phyloP scores from a whole-genome alignment of 2,329 filamentous ascomycete species.

The Alternaria sp. region DNA sequence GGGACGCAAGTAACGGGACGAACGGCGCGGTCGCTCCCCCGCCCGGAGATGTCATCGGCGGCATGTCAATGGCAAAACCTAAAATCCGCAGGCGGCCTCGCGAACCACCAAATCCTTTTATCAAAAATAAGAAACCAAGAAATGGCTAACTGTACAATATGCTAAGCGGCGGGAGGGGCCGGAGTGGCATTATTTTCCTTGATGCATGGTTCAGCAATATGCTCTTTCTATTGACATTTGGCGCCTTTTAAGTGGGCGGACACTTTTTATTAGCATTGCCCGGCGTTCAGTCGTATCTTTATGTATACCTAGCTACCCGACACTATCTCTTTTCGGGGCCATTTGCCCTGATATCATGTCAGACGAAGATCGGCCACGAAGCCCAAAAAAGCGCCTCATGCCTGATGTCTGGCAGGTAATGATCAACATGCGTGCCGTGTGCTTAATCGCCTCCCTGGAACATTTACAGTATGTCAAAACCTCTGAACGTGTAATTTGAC shows the following conservation, averaged over 20 bases:
- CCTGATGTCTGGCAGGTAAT: slow-evolving; percentile 26
- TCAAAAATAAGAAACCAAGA: slow-evolving; percentile 41
- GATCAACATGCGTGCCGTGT: slow-evolving; percentile 25
- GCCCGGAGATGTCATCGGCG: slow-evolving; percentile 30
- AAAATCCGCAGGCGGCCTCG: slow-evolving; percentile 45
- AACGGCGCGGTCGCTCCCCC: slow-evolving; percentile 11
- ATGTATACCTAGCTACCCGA: slow-evolving; percentile 14
- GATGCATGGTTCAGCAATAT: slow-evolving; percentile 17
- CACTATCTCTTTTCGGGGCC: slow-evolving; percentile 17
- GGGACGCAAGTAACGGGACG: slow-evolving; percentile 21
- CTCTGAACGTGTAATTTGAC: background rate
- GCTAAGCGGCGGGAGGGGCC: background rate
- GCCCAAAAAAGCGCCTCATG: slow-evolving; percentile 22
- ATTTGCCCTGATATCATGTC: slow-evolving; percentile 14
- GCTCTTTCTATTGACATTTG: slow-evolving; percentile 6
- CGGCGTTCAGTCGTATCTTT: slow-evolving; percentile 13
- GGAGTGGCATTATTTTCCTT: slow-evolving; percentile 3
- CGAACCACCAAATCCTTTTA: slow-evolving; percentile 39
- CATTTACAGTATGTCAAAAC: background rate
- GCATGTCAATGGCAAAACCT: slow-evolving; percentile 40
- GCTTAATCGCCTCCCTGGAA: slow-evolving; percentile 8
- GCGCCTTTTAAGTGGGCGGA: background rate
- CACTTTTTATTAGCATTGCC: slow-evolving; percentile 12
- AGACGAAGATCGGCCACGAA: slow-evolving; percentile 21
- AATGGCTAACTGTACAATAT: slow-evolving; percentile 28